Conservation (phyloP, 169 alveolate genomes). For the Eimeria maxima region DNA sequence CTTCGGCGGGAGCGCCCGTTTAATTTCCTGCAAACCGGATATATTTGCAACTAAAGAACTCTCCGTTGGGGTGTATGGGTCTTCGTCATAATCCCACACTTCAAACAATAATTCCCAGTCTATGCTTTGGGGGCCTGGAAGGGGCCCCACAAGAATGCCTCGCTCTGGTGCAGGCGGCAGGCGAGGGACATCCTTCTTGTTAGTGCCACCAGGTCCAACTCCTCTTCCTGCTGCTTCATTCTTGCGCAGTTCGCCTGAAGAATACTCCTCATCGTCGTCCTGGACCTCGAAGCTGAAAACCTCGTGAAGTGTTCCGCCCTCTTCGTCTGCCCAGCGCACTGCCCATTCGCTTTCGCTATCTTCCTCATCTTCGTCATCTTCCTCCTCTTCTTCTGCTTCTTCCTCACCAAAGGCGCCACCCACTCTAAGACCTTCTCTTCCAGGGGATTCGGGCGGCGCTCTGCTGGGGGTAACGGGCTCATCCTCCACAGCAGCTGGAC, state of each 20-base stretch:
- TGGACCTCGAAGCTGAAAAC: background rate
- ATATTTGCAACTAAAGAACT: background rate
- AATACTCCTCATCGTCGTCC: background rate
- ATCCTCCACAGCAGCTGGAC: too few relatives aligned
- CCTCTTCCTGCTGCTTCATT: background rate
- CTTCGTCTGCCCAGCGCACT: constrained; percentile 48
- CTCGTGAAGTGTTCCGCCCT: background rate
- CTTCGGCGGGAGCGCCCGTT: background rate
- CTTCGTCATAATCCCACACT: constrained; percentile 27
- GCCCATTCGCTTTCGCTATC: background rate
- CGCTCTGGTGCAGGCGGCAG: background rate
- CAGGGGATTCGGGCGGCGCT: too few relatives aligned
- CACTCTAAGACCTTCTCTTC: background rate
- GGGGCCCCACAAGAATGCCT: constrained; percentile 20
- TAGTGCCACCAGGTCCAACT: background rate
- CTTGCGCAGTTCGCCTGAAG: too few relatives aligned
- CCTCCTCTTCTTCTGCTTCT: background rate
- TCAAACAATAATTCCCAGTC: constrained; percentile 3
- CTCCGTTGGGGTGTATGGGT: constrained; percentile 7
- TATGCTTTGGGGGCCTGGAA: constrained; percentile 7
- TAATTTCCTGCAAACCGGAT: background rate
- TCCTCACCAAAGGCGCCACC: background rate
- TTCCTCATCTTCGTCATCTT: background rate
- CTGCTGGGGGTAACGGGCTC: background rate
- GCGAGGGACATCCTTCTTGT: background rate